Evolutionary conservation across 2,329 filamentous ascomycete genomes (phyloP).

Genomic region (Clonostachys chloroleuca): DNA sequence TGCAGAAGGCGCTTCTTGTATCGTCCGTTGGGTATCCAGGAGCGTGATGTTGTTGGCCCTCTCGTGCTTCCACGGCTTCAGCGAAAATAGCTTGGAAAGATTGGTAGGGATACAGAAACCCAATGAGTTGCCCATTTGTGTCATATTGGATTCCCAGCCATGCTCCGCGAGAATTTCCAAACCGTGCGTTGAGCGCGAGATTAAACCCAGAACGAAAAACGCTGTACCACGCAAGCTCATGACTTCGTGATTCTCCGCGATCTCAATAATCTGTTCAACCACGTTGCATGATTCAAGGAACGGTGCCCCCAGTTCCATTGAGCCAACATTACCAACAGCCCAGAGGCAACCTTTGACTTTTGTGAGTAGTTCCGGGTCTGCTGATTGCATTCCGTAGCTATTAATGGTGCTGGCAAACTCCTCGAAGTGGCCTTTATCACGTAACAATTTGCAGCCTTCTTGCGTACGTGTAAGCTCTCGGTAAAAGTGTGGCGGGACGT

Average conservation of each 20-base stretch:
- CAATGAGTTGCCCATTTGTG: slow-evolving; percentile 74
- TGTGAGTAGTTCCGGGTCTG: slow-evolving; percentile 79
- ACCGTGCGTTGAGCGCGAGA: slow-evolving; percentile 87
- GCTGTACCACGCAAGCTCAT: slow-evolving; percentile 93
- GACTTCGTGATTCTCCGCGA: slow-evolving; percentile 83
- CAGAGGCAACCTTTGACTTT: slow-evolving; percentile 97
- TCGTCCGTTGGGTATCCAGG: slow-evolving; percentile 48
- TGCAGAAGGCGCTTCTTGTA: slow-evolving; percentile 34
- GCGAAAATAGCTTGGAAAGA: slow-evolving; percentile 73
- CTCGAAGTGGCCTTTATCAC: slow-evolving; percentile 92
- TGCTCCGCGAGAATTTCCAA: slow-evolving; percentile 85
- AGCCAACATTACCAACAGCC: slow-evolving; percentile 97
- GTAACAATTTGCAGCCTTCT: slow-evolving; percentile 85
- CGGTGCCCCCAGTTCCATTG: slow-evolving; percentile 93
- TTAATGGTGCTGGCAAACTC: slow-evolving; percentile 88
- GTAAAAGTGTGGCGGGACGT: slow-evolving; percentile 96
- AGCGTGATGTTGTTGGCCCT: slow-evolving; percentile 40
- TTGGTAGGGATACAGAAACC: slow-evolving; percentile 84
- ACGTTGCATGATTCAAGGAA: slow-evolving; percentile 91
- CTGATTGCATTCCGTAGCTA: slow-evolving; percentile 78
- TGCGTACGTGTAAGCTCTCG: slow-evolving; percentile 87
- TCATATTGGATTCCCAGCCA: slow-evolving; percentile 91
- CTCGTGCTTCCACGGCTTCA: slow-evolving; percentile 54
- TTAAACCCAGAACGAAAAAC: slow-evolving; percentile 90
- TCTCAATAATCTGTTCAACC: slow-evolving; percentile 79